Percentiles rank a stretch among this genome's conserved stretches.
Conservation (phyloP, 2,329 filamentous ascomycete species). For the Pestalotiopsis sp. region DNA sequence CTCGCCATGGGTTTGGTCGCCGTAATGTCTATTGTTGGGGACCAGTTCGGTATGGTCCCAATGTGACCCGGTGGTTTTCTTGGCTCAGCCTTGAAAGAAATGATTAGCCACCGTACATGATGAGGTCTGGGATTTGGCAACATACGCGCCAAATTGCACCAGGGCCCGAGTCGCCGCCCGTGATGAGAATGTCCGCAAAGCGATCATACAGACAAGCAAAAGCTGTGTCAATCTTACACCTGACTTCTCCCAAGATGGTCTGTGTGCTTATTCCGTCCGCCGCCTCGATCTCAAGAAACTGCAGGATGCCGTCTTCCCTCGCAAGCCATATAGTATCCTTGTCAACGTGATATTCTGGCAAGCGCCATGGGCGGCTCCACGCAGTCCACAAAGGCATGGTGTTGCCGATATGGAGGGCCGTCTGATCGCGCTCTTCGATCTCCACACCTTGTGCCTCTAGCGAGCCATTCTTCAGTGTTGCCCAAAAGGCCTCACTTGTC, state of each 20-base stretch:
- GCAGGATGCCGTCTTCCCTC: slow-evolving; percentile 82
- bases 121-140: not conserved
- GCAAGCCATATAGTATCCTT: slow-evolving; percentile 85
- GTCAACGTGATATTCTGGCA: slow-evolving; percentile 59
- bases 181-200: slow-evolving; percentile 76
- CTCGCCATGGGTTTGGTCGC: slow-evolving; percentile 32
- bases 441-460: slow-evolving; percentile 50
- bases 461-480: slow-evolving; percentile 18
- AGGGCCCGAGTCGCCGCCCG: slow-evolving; percentile 76
- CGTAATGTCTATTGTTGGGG: slow-evolving; percentile 58
- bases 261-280: slow-evolving; percentile 56
- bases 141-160: slow-evolving; percentile 76
- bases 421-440: slow-evolving; percentile 41
- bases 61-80: slow-evolving; percentile 56
- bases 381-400: slow-evolving; percentile 72
- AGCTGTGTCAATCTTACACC: slow-evolving; percentile 77
- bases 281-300: slow-evolving; percentile 70
- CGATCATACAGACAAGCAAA: slow-evolving; percentile 75
- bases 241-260: slow-evolving; percentile 65
- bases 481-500: slow-evolving; percentile 38
- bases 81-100: slow-evolving; percentile 49
- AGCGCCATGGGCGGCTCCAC: slow-evolving; percentile 79
- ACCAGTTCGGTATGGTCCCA: slow-evolving; percentile 67
- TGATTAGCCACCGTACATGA: slow-evolving; percentile 12
- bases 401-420: slow-evolving; percentile 48